Conservation (phyloP, 73 alveolate species). For the Symbiodinium pilosum region DNA sequence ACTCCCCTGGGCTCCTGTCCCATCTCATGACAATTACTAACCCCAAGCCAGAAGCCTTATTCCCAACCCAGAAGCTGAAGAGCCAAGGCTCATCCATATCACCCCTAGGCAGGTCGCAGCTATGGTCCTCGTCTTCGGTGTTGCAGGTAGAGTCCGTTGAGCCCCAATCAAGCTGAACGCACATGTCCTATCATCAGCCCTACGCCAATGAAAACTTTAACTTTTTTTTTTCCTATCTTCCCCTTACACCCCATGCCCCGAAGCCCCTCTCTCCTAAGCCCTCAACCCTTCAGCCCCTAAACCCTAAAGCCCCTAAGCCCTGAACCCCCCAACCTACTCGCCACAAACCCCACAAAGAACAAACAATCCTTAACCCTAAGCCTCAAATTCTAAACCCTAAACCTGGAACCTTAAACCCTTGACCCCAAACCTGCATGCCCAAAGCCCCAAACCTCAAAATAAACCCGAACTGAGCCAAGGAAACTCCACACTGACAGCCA, state of each 20-base stretch:
- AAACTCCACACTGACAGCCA: slow-evolving; percentile 8
- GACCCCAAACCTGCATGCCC: background rate
- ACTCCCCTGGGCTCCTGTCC: too few relatives aligned
- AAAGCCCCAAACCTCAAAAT: background rate
- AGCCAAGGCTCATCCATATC: too few relatives aligned
- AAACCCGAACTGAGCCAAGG: background rate
- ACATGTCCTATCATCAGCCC: too few relatives aligned
- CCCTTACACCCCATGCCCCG: background rate
- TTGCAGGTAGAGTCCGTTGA: too few relatives aligned
- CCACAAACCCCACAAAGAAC: background rate
- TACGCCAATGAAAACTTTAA: too few relatives aligned
- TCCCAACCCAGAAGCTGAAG: too few relatives aligned
- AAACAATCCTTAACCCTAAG: background rate
- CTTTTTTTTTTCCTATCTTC: too few relatives aligned
- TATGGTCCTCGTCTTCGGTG: too few relatives aligned
- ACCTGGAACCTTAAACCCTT: background rate
- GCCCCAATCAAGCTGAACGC: too few relatives aligned
- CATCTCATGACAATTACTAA: too few relatives aligned
- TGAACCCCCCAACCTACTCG: background rate
- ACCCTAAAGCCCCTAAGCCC: background rate
- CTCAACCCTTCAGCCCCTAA: background rate
- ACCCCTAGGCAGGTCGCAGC: too few relatives aligned
- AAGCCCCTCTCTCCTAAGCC: background rate
- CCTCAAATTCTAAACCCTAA: background rate
- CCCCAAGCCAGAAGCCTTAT: too few relatives aligned